Evolutionary conservation across 805 yeast species (phyloP).

Genomic region (Saccharomycopsis babjevae): DNA sequence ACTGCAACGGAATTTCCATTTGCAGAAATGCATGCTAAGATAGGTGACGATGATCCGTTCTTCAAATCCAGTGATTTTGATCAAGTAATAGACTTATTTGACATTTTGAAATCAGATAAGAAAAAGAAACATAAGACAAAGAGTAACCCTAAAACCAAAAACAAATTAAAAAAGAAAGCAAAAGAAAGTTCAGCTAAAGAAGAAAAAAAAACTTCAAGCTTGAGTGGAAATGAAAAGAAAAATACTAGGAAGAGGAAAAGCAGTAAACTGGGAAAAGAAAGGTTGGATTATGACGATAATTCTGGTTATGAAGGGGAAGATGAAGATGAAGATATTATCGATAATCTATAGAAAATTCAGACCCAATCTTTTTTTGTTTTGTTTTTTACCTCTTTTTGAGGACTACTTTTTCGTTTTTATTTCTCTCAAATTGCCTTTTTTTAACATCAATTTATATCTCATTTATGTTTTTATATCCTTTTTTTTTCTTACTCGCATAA

Average conservation of each 20-base stretch:
- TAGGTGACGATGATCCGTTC: constrained; percentile 14
- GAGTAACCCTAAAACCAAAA: constrained; percentile 1
- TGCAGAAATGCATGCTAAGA: constrained; percentile 6
- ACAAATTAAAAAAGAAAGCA: neutral
- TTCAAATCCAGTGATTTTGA: constrained; percentile 9
- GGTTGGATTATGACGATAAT: neutral
- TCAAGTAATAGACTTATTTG: constrained; percentile 13
- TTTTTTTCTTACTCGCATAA: neutral
- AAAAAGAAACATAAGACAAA: constrained; percentile 5
- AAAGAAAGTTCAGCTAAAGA: neutral
- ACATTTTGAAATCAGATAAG: constrained; percentile 3
- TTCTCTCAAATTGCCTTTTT: too few relatives aligned
- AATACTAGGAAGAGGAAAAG: neutral
- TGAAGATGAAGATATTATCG: neutral
- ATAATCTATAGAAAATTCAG: neutral
- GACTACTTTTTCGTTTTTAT: too few relatives aligned
- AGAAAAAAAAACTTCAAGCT: neutral
- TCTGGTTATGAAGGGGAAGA: neutral
- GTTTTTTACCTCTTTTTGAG: too few relatives aligned
- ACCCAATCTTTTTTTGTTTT: too few relatives aligned
- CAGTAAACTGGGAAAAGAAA: neutral
- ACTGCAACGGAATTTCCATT: neutral
- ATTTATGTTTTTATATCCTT: neutral
- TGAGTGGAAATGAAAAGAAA: neutral
- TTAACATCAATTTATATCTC: too few relatives aligned